Evolutionary conservation across 306 rosid genomes (phyloP), one percentile per base, ranked within the genome.

Genomic region (Vigna unguiculata): DNA sequence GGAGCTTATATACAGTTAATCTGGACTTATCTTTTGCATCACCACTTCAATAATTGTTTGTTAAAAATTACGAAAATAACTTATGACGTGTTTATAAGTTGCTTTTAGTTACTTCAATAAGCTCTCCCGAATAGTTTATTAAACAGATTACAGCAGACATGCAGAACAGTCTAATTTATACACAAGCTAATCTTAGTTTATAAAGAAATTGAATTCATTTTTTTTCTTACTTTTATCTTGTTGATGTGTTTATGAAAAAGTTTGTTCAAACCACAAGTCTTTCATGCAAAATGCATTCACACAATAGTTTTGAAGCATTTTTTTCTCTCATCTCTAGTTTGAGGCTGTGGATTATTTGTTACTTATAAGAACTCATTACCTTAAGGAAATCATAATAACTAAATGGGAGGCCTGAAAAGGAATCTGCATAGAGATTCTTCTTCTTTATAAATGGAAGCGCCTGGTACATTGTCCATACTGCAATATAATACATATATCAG

Each of bases 401-500:
- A 70, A 87, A 86, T 63, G 96, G 93, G 55, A 93, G 74, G 54
- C 84, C 16, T 62, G 90, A 69, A 72, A 84, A 88, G 66, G 86
- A 52, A 85, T 84, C 83, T 22, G 84, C 87, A 73, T 84, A 87
- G 78, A 88, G 86, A 86, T 87, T 88, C 68, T 74, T 86, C 91
- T 87, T 74, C 82, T 88, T 85, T 71, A 88, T 73, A 64, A 85
- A 87, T 38, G 97, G 93, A 82, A 95, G 91, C 43, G 97, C 93
- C 71, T 88, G 86, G 83, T 90, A 94, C 92, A 90, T 88, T 60
- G 71, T 45, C 96, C 97, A 89, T 78, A 91, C 97, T 94, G 91
- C 90, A 82, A 19, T 11, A 78, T 60, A 82, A 55, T 28, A 69
- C 65, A 40, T 34, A 40, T 34, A 77, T 75, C 57, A 83, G 77